These are phyloP conservation scores for Monilinia polystroma DNA, from an alignment of 2,329 filamentous ascomycete genomes.

Conservation along the genomic window DNA sequence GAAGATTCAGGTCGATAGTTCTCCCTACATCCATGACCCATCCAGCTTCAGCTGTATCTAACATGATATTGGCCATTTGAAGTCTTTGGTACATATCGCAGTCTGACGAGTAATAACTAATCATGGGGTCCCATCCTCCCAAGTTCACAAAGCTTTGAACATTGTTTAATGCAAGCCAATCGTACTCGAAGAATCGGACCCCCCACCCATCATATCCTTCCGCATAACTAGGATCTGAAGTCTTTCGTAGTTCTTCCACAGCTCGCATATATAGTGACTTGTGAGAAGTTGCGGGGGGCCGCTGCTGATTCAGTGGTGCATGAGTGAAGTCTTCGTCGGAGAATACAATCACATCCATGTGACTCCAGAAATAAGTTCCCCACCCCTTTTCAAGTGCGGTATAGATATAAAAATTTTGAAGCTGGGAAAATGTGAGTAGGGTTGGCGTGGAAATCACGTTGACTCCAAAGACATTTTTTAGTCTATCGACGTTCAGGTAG, in stretches of 20 bases:
- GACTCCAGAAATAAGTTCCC: constrained; percentile 55
- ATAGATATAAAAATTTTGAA: constrained; percentile 55
- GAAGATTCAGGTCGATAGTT: constrained; percentile 29
- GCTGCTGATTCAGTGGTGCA: constrained; percentile 24
- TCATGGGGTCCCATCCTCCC: constrained; percentile 55
- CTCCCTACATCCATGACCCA: constrained; percentile 49
- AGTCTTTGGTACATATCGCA: constrained; percentile 54
- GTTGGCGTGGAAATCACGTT: constrained; percentile 52
- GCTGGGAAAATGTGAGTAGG: constrained; percentile 54
- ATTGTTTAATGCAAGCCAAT: constrained; percentile 52
- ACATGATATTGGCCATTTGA: constrained; percentile 45
- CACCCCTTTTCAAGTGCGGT: constrained; percentile 47
- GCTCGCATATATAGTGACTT: constrained; percentile 56
- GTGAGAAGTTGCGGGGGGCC: constrained; percentile 18
- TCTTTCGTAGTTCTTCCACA: constrained; percentile 55
- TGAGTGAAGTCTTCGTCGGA: constrained; percentile 43
- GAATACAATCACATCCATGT: constrained; percentile 54
- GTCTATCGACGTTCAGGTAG: constrained; percentile 53
- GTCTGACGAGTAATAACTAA: constrained; percentile 56
- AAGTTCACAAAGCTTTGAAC: constrained; percentile 43
- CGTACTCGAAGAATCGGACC: constrained; percentile 49
- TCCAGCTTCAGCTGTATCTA: constrained; percentile 44
- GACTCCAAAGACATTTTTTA: constrained; percentile 50
- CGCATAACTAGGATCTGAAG: constrained; percentile 27
- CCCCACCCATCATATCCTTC: constrained; percentile 15